These are phyloP conservation scores for Scleromitrula shiraiana DNA, from an alignment of 2,329 filamentous ascomycete genomes.

Conservation along the genomic window DNA sequence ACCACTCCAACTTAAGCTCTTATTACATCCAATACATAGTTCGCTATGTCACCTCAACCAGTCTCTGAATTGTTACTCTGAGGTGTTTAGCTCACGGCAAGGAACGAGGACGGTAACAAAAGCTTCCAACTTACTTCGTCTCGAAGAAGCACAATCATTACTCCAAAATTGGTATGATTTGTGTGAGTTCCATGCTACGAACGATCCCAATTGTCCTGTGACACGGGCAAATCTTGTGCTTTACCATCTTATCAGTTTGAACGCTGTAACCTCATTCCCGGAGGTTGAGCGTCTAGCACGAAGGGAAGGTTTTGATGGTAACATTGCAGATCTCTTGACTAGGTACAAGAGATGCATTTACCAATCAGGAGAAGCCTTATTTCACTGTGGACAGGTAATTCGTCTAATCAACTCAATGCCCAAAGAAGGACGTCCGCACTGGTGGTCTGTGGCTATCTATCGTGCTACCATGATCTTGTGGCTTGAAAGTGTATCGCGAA, in stretches of 20 bases:
- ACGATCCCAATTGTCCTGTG: slow-evolving; percentile 48
- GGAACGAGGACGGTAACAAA: slow-evolving; percentile 44
- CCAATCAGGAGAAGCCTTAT: slow-evolving; percentile 54
- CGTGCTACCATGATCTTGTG: slow-evolving; percentile 56
- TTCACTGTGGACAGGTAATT: slow-evolving; percentile 61
- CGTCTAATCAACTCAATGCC: slow-evolving; percentile 54
- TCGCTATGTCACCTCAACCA: slow-evolving; percentile 58
- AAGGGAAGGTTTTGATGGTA: slow-evolving; percentile 48
- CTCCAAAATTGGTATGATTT: slow-evolving; percentile 61
- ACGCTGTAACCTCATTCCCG: slow-evolving; percentile 58
- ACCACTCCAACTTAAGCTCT: slow-evolving; percentile 53
- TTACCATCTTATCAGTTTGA: slow-evolving; percentile 64
- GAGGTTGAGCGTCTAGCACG: slow-evolving; percentile 60
- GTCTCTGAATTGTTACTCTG: slow-evolving; percentile 57
- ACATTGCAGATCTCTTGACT: slow-evolving; percentile 41
- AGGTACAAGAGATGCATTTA: slow-evolving; percentile 57
- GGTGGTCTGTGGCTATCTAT: slow-evolving; percentile 66
- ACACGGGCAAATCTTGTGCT: slow-evolving; percentile 60
- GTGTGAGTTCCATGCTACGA: slow-evolving; percentile 46
- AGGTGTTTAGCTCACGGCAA: slow-evolving; percentile 39
- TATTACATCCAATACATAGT: slow-evolving; percentile 61
- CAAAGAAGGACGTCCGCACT: slow-evolving; percentile 51
- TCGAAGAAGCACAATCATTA: slow-evolving; percentile 57
- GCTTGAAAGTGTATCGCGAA: slow-evolving; percentile 49
- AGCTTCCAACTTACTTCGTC: slow-evolving; percentile 48